phyloP scores from a whole-genome alignment of 352 stramenopile species.

The Pythium grandisporangium region DNA sequence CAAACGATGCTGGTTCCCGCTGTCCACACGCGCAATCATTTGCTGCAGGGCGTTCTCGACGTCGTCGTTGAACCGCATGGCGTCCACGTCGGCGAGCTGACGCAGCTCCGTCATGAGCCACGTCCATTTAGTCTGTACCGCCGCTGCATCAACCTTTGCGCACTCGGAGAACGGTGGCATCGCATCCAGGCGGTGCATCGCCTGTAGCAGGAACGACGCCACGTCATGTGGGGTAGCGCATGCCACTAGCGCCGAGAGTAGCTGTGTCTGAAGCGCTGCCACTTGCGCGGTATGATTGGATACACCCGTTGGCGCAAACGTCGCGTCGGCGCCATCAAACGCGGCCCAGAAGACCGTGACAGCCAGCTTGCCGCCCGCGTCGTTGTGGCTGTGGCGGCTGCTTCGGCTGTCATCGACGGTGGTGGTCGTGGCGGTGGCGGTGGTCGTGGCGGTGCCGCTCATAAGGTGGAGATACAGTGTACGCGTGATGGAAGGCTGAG shows the following conservation, averaged over 20 bases:
- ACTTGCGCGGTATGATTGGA: too few species aligned
- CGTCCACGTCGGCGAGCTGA: conserved; percentile 6
- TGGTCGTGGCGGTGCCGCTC: too few species aligned
- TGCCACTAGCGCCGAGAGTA: conserved; percentile 4
- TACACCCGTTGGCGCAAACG: too few species aligned
- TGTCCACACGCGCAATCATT: conserved; percentile 1
- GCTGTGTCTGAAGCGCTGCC: too few species aligned
- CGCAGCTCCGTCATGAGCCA: conserved; percentile 7
- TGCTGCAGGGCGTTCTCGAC: neutral
- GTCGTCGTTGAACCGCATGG: conserved; percentile 2
- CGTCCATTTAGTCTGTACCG: conserved; percentile 1
- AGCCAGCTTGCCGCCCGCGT: too few species aligned
- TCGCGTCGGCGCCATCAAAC: too few species aligned
- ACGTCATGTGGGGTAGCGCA: neutral
- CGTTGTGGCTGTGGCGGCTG: too few species aligned
- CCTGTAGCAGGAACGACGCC: neutral
- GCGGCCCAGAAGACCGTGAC: too few species aligned
- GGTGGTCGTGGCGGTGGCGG: too few species aligned
- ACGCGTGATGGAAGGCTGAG: too few species aligned
- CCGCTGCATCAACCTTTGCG: neutral
- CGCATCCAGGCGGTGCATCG: neutral
- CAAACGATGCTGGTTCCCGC: neutral
- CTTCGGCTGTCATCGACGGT: too few species aligned
- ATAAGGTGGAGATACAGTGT: too few species aligned
- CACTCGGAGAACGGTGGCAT: neutral